Percentiles rank a stretch among this genome's conserved stretches.
These are phyloP conservation scores for Eutrema yunnanense DNA, from an alignment of 345 rosid genomes.

Conservation along the genomic window DNA sequence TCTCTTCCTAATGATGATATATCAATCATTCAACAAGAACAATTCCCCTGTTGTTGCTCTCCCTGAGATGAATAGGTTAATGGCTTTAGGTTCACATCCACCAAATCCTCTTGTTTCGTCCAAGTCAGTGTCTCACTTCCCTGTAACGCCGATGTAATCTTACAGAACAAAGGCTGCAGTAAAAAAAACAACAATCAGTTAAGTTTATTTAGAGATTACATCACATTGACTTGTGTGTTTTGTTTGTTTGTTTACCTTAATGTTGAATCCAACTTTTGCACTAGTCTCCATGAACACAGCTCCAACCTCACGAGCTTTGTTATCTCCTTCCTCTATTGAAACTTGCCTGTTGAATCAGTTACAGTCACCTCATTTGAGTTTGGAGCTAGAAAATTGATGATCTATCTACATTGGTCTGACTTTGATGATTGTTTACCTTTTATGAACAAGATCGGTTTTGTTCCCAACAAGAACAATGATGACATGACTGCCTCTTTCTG, in stretches of 20 bases:
- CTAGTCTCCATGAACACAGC: slow-evolving; percentile 90
- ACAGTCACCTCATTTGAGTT: neutral
- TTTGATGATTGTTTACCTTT: slow-evolving; percentile 35
- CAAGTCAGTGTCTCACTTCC: slow-evolving; percentile 76
- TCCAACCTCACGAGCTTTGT: slow-evolving; percentile 67
- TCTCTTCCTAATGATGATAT: neutral
- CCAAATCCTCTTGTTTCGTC: slow-evolving; percentile 85
- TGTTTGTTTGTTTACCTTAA: slow-evolving; percentile 44
- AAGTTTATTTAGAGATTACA: neutral
- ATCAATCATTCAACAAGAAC: slow-evolving; percentile 61
- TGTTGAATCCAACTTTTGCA: slow-evolving; percentile 87
- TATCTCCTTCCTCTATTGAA: slow-evolving; percentile 84
- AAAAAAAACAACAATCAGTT: neutral
- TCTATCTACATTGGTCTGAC: neutral
- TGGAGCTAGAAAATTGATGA: neutral
- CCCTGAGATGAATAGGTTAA: slow-evolving; percentile 52
- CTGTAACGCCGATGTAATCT: slow-evolving; percentile 82
- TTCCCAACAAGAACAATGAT: slow-evolving; percentile 80
- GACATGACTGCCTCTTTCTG: slow-evolving; percentile 68
- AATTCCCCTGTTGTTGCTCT: slow-evolving; percentile 63
- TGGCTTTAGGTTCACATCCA: slow-evolving; percentile 82
- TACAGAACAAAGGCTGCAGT: slow-evolving; percentile 76
- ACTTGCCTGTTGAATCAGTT: slow-evolving; percentile 55
- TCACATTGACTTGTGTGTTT: neutral
- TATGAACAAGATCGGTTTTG: slow-evolving; percentile 79